Evolutionary conservation across 2,329 filamentous ascomycete genomes (phyloP).

Genomic region (Thielaviopsis cerberus): DNA sequence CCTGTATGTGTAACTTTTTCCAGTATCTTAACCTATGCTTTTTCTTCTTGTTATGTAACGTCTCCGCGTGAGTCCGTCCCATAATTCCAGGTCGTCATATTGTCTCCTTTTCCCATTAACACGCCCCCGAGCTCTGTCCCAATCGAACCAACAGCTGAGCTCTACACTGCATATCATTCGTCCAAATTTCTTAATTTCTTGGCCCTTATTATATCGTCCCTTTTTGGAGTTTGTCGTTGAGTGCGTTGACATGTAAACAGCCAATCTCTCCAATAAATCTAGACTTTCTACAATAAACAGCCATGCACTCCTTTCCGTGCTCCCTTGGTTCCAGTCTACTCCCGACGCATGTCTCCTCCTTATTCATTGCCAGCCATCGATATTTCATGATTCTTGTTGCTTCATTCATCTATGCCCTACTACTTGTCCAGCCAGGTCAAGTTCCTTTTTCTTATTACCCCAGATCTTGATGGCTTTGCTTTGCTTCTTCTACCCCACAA

Average conservation of each 20-base stretch:
- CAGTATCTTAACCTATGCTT: no score
- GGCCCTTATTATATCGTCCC: neutral
- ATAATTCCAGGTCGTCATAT: neutral
- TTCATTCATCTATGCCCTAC: neutral
- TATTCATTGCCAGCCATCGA: neutral
- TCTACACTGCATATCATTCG: neutral
- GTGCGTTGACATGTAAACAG: neutral
- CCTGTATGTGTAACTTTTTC: neutral
- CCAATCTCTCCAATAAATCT: neutral
- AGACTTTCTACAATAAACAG: neutral
- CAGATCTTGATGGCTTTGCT: neutral
- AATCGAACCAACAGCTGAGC: neutral
- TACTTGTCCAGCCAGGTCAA: neutral
- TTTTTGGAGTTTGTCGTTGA: neutral
- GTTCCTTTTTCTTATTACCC: neutral
- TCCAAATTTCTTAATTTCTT: neutral
- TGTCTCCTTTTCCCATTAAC: neutral
- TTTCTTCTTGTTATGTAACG: no score
- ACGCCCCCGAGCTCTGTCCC: neutral
- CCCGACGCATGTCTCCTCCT: neutral
- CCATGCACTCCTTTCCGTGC: neutral
- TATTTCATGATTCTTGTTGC: neutral
- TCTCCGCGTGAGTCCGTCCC: neutral
- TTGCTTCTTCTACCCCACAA: neutral
- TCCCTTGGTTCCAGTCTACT: neutral